Percentiles rank a stretch among this genome's conserved stretches.
These are phyloP conservation scores for Lizonia empirigonia DNA, from an alignment of 2,329 filamentous ascomycete species.

Conservation along the genomic window DNA sequence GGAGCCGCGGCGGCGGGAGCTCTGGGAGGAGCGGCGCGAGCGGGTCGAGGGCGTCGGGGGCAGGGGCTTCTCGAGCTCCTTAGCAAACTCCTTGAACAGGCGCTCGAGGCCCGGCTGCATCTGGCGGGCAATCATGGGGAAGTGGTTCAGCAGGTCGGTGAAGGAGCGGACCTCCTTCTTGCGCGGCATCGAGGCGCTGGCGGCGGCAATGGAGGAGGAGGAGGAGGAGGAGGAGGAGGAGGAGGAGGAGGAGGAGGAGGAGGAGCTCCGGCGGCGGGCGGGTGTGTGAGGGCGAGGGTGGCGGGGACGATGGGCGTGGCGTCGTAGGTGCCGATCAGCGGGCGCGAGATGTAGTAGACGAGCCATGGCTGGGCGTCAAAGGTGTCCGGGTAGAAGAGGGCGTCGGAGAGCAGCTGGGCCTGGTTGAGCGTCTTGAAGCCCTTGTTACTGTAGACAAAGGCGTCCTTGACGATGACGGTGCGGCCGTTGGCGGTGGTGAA, in stretches of 20 bases:
- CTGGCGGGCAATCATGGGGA: slow-evolving; percentile 93
- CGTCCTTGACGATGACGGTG: slow-evolving; percentile 93
- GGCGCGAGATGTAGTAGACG: slow-evolving; percentile 92
- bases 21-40: slow-evolving; percentile 40
- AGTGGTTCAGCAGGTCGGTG: slow-evolving; percentile 84
- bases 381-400: slow-evolving; percentile 86
- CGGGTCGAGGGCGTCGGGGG: slow-evolving; percentile 69
- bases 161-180: slow-evolving; percentile 95
- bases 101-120: slow-evolving; percentile 93
- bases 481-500: slow-evolving; percentile 91
- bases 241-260: too few relatives aligned
- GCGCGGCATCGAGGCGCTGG: slow-evolving; percentile 57
- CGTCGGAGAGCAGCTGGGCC: slow-evolving; percentile 82
- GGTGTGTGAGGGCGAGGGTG: too few relatives aligned
- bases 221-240: too few relatives aligned
- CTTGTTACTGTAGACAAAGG: slow-evolving; percentile 93
- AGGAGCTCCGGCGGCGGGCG: too few relatives aligned
- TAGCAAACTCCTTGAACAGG: slow-evolving; percentile 86
- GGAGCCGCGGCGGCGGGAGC: slow-evolving; percentile 42
- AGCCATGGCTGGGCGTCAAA: slow-evolving; percentile 93
- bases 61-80: slow-evolving; percentile 82
- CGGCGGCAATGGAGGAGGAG: too few relatives aligned
- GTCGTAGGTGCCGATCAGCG: slow-evolving; percentile 83
- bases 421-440: slow-evolving; percentile 93
- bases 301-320: slow-evolving; percentile 74